A percentile compares a stretch with the other conserved stretches of the same genome.
Conservation (phyloP, 306 rosid genomes). For the Echinosophora koreensis region DNA sequence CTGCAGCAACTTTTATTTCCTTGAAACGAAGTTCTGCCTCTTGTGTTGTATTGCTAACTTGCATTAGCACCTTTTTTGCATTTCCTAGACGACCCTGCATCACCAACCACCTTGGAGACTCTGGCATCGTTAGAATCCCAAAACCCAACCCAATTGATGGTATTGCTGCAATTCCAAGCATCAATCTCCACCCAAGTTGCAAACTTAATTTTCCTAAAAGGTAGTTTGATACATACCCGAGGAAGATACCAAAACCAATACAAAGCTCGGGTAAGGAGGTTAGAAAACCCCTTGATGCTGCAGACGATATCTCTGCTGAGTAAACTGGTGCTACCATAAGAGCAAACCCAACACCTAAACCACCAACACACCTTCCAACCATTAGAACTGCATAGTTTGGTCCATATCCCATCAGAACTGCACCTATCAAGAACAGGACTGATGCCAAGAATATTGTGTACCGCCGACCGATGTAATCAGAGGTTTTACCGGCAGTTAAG, state of each 20-base stretch:
- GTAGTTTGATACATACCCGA: constrained; percentile 77
- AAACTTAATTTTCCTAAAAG: constrained; percentile 57
- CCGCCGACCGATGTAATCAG: constrained; percentile 87
- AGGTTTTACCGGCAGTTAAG: constrained; percentile 69
- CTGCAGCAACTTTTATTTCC: constrained; percentile 71
- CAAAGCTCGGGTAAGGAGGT: constrained; percentile 80
- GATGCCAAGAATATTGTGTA: constrained; percentile 71
- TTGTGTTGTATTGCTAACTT: constrained; percentile 55
- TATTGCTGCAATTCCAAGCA: constrained; percentile 80
- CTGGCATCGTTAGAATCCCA: constrained; percentile 73
- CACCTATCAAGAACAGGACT: constrained; percentile 67
- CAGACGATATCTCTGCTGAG: constrained; percentile 84
- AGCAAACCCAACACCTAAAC: constrained; percentile 87
- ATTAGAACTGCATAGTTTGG: constrained; percentile 70
- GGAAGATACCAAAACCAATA: constrained; percentile 76
- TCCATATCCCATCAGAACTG: constrained; percentile 81
- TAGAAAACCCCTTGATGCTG: constrained; percentile 64
- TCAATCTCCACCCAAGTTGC: constrained; percentile 82
- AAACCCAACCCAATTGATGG: constrained; percentile 68
- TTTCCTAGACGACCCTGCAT: constrained; percentile 70
- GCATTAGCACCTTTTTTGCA: constrained; percentile 54
- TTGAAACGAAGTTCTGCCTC: constrained; percentile 68
- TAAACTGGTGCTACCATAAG: constrained; percentile 88
- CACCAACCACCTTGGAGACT: constrained; percentile 90
- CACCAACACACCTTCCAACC: constrained; percentile 75